A percentile compares a stretch with the other conserved stretches of the same genome.
Evolutionary conservation across 345 rosid genomes (phyloP).

Genomic region (Hirschfeldia incana): DNA sequence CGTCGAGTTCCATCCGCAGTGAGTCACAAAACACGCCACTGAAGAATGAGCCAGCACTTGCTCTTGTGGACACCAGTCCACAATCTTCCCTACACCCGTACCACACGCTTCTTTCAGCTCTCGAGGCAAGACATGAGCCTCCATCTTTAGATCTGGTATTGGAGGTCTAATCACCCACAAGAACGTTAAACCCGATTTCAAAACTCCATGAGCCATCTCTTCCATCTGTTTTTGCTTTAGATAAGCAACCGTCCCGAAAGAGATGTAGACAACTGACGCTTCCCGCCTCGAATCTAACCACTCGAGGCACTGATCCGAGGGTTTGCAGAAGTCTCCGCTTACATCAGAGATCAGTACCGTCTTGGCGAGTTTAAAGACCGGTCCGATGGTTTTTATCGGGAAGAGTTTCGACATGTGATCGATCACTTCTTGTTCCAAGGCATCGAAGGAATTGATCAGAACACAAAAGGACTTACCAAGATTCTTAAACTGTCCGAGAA

Average conservation of each 20-base stretch:
- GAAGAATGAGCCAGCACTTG: constrained; percentile 37
- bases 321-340: constrained; percentile 53
- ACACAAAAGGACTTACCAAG: constrained; percentile 57
- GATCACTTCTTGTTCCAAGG: constrained; percentile 61
- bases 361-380: constrained; percentile 57
- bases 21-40: constrained; percentile 35
- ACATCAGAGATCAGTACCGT: constrained; percentile 31
- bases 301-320: constrained; percentile 53
- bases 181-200: constrained; percentile 26
- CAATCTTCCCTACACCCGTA: constrained; percentile 27
- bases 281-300: constrained; percentile 49
- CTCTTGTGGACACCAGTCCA: constrained; percentile 43
- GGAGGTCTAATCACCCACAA: constrained; percentile 38
- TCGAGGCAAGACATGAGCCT: constrained; percentile 22
- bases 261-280: constrained; percentile 49
- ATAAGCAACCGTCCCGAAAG: constrained; percentile 48
- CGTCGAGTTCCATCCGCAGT: constrained; percentile 48
- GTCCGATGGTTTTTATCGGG: constrained; percentile 69
- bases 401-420: constrained; percentile 58
- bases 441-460: constrained; percentile 65
- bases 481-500: background rate
- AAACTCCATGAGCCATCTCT: constrained; percentile 46
- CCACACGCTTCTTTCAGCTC: constrained; percentile 20
- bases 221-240: constrained; percentile 37
- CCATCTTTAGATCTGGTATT: background rate